These are phyloP conservation scores for Kurtzmaniella natalensis DNA, from an alignment of 1,139 yeast genomes.

Conservation along the genomic window DNA sequence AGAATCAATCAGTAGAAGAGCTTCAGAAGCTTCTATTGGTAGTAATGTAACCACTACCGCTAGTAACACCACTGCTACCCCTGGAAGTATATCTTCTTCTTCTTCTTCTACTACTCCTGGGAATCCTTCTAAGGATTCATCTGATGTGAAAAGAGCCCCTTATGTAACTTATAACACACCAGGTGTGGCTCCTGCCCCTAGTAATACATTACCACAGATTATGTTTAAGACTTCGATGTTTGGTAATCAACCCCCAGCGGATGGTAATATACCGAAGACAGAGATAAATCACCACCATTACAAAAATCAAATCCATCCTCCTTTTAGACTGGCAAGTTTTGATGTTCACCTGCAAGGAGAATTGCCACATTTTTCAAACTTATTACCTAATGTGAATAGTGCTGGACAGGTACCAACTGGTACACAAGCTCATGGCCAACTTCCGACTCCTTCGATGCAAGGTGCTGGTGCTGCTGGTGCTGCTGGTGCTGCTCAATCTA, in stretches of 20 bases:
- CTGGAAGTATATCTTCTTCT: background rate
- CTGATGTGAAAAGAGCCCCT: background rate
- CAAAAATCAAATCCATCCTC: slow-evolving; percentile 4
- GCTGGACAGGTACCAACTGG: background rate
- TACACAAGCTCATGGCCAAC: background rate
- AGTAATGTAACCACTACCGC: too few species aligned
- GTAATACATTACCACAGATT: slow-evolving; percentile 14
- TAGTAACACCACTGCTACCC: too few species aligned
- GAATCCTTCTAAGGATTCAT: background rate
- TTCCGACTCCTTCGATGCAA: slow-evolving; percentile 9
- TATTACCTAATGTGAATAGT: slow-evolving; percentile 1
- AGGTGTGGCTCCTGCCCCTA: background rate
- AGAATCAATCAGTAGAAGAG: slow-evolving; percentile 1
- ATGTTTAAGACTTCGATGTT: slow-evolving; percentile 42
- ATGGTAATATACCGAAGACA: background rate
- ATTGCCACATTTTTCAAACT: slow-evolving; percentile 6
- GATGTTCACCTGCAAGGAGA: slow-evolving; percentile 17
- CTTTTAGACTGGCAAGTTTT: slow-evolving; percentile 30
- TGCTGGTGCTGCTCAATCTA: slow-evolving; percentile 1
- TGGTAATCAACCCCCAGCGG: slow-evolving; percentile 11
- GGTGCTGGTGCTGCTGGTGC: slow-evolving; percentile 5
- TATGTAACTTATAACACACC: too few species aligned
- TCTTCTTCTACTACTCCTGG: background rate
- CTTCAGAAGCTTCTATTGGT: too few species aligned
- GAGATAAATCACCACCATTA: slow-evolving; percentile 3